Evolutionary conservation across 768 basidiomycete species (phyloP).

Genomic region (Suillus sp.): DNA sequence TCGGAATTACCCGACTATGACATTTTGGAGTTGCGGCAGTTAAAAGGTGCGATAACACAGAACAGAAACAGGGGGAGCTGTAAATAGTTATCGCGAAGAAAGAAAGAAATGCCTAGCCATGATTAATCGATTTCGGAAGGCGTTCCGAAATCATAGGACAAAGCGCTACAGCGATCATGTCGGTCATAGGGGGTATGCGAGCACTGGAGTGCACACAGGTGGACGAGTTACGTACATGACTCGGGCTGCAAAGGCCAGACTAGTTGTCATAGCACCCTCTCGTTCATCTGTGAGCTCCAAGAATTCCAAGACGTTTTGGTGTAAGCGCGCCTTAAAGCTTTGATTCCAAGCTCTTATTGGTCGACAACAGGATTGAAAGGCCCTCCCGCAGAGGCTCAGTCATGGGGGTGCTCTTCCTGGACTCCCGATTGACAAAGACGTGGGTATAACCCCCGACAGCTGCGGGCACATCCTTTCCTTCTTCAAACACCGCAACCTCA

Average conservation of each 20-base stretch:
- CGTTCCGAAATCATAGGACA: neutral
- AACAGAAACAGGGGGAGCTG: neutral
- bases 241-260: neutral
- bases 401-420: constrained; percentile 59
- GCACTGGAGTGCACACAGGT: neutral
- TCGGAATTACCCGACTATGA: neutral
- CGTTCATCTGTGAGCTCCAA: neutral
- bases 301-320: neutral
- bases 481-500: constrained; percentile 75
- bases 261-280: neutral
- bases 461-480: constrained; percentile 29
- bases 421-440: constrained; percentile 72
- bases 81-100: neutral
- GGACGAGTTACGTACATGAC: neutral
- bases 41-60: neutral
- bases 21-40: neutral
- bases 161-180: neutral
- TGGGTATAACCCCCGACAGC: constrained; percentile 70
- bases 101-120: neutral
- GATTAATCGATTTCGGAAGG: neutral
- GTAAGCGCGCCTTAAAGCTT: constrained; percentile 25
- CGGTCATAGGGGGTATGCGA: neutral
- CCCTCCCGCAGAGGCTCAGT: constrained; percentile 44
- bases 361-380: constrained; percentile 31
- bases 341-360: neutral